phyloP scores from a whole-genome alignment of 2,329 filamentous ascomycete species.

The Claviceps pazoutovae region DNA sequence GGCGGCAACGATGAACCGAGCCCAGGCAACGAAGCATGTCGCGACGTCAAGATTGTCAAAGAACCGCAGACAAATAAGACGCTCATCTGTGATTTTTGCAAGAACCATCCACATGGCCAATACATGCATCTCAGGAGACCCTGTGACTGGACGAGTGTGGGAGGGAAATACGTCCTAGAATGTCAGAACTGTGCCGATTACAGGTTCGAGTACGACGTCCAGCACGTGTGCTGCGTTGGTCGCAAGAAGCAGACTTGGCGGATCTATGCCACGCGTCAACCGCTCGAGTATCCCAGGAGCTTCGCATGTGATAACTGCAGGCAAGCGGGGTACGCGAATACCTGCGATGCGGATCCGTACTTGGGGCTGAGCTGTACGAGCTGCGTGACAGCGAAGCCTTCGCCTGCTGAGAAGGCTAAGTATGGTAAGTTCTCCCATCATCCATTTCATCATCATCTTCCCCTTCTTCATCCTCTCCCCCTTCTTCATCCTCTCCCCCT shows the following conservation, averaged over 20 bases:
- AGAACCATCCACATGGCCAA: slow-evolving; percentile 1
- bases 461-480: not conserved
- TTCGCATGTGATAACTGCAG: slow-evolving; percentile 9
- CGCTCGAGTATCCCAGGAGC: slow-evolving; percentile 4
- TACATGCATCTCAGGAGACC: slow-evolving; percentile 1
- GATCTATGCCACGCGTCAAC: slow-evolving; percentile 9
- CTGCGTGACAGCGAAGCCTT: slow-evolving; percentile 7
- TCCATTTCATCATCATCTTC: not conserved
- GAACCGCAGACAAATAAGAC: not conserved
- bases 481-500: not conserved
- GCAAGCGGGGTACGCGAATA: not conserved
- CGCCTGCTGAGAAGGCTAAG: slow-evolving; percentile 4
- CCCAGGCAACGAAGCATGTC: not conserved
- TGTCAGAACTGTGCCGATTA: slow-evolving; percentile 15
- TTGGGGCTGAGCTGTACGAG: slow-evolving; percentile 9
- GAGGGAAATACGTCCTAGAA: slow-evolving; percentile 8
- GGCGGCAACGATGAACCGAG: not conserved
- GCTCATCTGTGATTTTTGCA: slow-evolving; percentile 10
- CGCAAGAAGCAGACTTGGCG: slow-evolving; percentile 3
- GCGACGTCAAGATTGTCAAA: not conserved
- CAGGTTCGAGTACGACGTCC: slow-evolving; percentile 1
- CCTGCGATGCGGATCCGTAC: slow-evolving; percentile 13
- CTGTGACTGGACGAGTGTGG: slow-evolving; percentile 8
- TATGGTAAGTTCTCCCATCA: not conserved
- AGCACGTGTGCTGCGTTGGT: slow-evolving; percentile 7